Conservation (phyloP, 768 basidiomycete species). For the Kwoniella dendrophila region DNA sequence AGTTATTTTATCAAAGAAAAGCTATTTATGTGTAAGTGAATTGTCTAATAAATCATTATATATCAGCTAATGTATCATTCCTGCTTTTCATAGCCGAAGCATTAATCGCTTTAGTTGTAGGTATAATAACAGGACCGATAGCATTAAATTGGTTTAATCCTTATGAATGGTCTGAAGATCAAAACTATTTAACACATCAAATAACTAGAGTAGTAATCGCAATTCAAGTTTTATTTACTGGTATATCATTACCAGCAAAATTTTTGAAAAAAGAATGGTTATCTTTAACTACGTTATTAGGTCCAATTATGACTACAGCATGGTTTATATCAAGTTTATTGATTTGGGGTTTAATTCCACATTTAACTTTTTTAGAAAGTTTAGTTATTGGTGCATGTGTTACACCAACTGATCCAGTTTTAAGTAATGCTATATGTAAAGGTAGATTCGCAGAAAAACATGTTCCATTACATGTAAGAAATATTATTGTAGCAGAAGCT, state of each 20-base stretch:
- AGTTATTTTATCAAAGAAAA: constrained; percentile 57
- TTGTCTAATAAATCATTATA: background rate
- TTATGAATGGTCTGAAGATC: constrained; percentile 49
- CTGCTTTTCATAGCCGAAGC: constrained; percentile 45
- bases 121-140: constrained; percentile 55
- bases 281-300: constrained; percentile 54
- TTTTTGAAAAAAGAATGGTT: constrained; percentile 55
- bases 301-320: constrained; percentile 57
- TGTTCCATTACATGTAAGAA: constrained; percentile 56
- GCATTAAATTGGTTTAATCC: constrained; percentile 55
- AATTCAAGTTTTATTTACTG: constrained; percentile 55
- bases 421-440: constrained; percentile 55
- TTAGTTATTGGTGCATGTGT: constrained; percentile 57
- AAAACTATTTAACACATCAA: constrained; percentile 43
- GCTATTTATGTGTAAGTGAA: constrained; percentile 52
- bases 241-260: constrained; percentile 55
- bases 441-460: constrained; percentile 57
- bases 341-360: constrained; percentile 56
- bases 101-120: constrained; percentile 38
- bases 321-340: constrained; percentile 57
- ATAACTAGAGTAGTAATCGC: constrained; percentile 57
- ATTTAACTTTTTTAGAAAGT: constrained; percentile 56
- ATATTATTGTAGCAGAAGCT: constrained; percentile 57
- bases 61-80: background rate
- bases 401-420: constrained; percentile 59